Conservation (phyloP, 441 rosid species). For the Metrosideros polymorpha region DNA sequence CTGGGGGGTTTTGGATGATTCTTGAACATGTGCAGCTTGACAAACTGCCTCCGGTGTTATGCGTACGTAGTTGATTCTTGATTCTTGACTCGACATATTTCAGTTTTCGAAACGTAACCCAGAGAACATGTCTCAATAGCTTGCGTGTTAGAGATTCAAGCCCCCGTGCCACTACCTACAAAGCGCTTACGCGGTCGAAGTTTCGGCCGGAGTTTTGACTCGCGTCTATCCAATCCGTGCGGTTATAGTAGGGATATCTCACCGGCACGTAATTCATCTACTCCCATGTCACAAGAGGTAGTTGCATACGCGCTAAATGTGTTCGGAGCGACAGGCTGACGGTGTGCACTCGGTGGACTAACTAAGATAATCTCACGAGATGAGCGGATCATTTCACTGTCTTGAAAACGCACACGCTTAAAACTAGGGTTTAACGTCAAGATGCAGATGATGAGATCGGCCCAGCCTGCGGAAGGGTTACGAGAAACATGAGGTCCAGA, state of each 20-base stretch:
- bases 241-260: neutral
- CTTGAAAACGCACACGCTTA: neutral
- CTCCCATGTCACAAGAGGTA: neutral
- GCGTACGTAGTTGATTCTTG: neutral
- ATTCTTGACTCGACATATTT: neutral
- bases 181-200: rapidly evolving
- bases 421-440: neutral
- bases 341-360: neutral
- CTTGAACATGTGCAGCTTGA: neutral
- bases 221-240: rapidly evolving
- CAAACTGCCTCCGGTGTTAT: neutral
- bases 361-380: neutral
- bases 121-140: neutral
- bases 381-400: neutral
- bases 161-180: neutral
- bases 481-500: neutral
- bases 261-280: neutral
- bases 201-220: neutral
- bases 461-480: neutral
- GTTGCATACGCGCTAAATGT: neutral
- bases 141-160: neutral
- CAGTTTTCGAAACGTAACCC: neutral
- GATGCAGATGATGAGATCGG: neutral
- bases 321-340: neutral
- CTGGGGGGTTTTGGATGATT: too few species aligned